phyloP scores from a whole-genome alignment of 179 eudicot species.

The Sideroxylon spinosum region DNA sequence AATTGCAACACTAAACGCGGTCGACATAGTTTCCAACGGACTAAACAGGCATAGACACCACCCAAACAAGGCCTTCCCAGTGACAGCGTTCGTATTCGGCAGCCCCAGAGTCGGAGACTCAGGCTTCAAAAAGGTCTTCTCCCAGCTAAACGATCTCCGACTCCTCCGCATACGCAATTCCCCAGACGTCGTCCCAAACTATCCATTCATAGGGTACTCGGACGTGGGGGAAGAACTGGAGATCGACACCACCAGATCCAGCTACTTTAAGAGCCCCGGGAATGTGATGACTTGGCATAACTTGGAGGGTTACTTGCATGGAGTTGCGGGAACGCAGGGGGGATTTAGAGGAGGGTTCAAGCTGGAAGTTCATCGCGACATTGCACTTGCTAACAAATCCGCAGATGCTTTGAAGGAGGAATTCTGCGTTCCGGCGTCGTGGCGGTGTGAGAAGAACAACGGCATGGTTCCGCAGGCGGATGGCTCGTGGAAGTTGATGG shows the following conservation, averaged over 20 bases:
- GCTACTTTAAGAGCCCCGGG: slow-evolving; percentile 62
- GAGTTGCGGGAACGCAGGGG: slow-evolving; percentile 71
- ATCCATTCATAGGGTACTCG: slow-evolving; percentile 51
- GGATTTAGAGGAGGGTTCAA: slow-evolving; percentile 50
- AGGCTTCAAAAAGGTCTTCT: slow-evolving; percentile 36
- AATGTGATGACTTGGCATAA: slow-evolving; percentile 45
- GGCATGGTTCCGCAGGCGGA: slow-evolving; percentile 68
- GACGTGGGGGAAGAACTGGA: slow-evolving; percentile 62
- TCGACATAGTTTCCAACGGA: slow-evolving; percentile 56
- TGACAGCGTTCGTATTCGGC: slow-evolving; percentile 65
- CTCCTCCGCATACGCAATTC: slow-evolving; percentile 45
- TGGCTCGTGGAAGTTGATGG: slow-evolving; percentile 66
- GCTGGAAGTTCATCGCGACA: slow-evolving; percentile 51
- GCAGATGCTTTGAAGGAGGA: slow-evolving; percentile 46
- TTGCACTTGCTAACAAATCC: slow-evolving; percentile 41
- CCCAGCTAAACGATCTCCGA: slow-evolving; percentile 29
- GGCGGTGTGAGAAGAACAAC: slow-evolving; percentile 56
- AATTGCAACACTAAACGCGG: slow-evolving; percentile 68
- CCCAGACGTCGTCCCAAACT: slow-evolving; percentile 54
- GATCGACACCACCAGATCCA: slow-evolving; percentile 54
- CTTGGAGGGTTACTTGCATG: slow-evolving; percentile 70
- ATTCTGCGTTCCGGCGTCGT: slow-evolving; percentile 39
- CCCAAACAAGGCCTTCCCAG: slow-evolving; percentile 37
- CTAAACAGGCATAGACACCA: slow-evolving; percentile 31
- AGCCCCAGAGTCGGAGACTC: slow-evolving; percentile 72